phyloP scores from a whole-genome alignment of 148 eudicot species.

The Rhododendron henanense region DNA sequence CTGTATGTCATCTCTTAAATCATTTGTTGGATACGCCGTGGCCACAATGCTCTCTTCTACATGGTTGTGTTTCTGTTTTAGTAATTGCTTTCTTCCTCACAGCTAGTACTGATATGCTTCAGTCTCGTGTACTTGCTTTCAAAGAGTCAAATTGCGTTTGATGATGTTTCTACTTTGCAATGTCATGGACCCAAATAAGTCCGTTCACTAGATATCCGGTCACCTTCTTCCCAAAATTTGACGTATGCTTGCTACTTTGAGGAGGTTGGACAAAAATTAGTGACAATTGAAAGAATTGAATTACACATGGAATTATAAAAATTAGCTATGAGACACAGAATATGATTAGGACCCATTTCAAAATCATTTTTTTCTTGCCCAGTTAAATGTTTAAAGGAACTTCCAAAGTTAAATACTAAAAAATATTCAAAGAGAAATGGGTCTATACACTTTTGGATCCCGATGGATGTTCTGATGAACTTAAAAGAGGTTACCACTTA shows the following conservation, averaged over 20 bases:
- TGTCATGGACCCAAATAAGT: background rate
- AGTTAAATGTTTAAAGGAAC: background rate
- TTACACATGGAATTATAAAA: background rate
- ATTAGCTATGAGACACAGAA: background rate
- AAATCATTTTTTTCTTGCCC: background rate
- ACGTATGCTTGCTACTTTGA: background rate
- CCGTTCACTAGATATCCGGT: background rate
- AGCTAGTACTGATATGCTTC: background rate
- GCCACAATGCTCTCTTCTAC: background rate
- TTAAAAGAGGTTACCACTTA: background rate
- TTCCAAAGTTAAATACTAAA: background rate
- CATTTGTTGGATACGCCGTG: background rate
- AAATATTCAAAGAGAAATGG: background rate
- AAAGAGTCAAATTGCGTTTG: background rate
- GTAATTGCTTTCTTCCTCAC: background rate
- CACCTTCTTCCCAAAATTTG: background rate
- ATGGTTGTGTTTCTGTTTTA: background rate
- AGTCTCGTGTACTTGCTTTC: background rate
- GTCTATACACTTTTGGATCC: background rate
- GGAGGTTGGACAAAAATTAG: background rate
- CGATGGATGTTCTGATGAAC: background rate
- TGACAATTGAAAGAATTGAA: background rate
- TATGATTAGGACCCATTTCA: background rate
- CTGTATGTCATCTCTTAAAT: background rate
- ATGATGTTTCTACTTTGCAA: background rate